Evolutionary conservation across 176 grass and related monocot species (phyloP).

Genomic region (Paspalum notatum): DNA sequence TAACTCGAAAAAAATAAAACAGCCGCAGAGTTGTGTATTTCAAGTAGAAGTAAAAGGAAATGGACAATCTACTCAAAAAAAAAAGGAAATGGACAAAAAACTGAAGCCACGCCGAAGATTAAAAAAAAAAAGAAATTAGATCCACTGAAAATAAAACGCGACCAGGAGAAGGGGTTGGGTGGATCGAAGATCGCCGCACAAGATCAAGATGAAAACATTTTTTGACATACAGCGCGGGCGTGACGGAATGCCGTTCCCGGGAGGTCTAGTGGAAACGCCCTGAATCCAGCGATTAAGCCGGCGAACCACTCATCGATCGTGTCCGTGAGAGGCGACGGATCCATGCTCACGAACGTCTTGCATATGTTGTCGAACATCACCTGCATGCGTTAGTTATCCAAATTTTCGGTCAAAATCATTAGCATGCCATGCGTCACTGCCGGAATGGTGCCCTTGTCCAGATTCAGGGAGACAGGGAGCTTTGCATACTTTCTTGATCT

Average conservation of each 20-base stretch:
- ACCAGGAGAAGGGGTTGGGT: too few species aligned
- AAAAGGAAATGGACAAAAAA: too few species aligned
- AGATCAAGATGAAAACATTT: neutral
- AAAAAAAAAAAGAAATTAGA: too few species aligned
- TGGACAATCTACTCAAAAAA: too few species aligned
- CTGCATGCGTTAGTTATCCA: neutral
- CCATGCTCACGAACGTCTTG: conserved; percentile 54
- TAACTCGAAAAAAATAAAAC: too few species aligned
- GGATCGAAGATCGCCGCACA: too few species aligned
- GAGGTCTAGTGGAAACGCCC: conserved; percentile 37
- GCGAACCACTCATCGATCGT: conserved; percentile 36
- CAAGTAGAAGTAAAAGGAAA: too few species aligned
- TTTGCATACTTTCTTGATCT: conserved; percentile 35
- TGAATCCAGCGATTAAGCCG: conserved; percentile 24
- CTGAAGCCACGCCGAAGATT: too few species aligned
- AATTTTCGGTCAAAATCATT: neutral
- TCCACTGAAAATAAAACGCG: too few species aligned
- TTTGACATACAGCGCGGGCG: conserved; percentile 26
- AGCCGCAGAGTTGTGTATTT: too few species aligned
- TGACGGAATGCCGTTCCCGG: conserved; percentile 36
- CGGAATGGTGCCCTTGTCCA: too few species aligned
- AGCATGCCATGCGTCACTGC: neutral
- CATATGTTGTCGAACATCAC: conserved; percentile 53
- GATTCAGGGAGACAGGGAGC: too few species aligned
- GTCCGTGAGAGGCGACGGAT: conserved; percentile 40